Evolutionary conservation across 129 eudicot species (phyloP).

Genomic region (Flaveria robusta): DNA sequence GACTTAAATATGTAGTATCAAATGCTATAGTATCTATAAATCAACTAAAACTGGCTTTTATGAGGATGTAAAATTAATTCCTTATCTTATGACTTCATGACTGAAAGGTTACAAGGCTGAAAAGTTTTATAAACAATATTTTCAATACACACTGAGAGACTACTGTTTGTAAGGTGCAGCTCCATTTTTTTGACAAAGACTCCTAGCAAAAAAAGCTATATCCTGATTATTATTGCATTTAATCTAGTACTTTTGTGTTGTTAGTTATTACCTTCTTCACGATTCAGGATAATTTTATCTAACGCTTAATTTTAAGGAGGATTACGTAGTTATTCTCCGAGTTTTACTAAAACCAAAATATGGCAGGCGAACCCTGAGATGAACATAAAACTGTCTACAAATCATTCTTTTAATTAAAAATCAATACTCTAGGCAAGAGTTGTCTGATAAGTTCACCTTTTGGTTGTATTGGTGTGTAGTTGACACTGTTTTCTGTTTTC

Average conservation of each 20-base stretch:
- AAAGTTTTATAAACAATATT: neutral
- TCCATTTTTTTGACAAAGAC: neutral
- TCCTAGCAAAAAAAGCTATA: neutral
- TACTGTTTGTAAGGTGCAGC: constrained; percentile 1
- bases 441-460: neutral
- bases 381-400: neutral
- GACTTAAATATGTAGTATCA: neutral
- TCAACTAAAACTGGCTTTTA: neutral
- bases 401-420: neutral
- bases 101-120: neutral
- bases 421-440: neutral
- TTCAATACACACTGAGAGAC: neutral
- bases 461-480: neutral
- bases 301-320: neutral
- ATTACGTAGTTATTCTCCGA: neutral
- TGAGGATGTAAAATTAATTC: neutral
- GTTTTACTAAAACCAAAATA: neutral
- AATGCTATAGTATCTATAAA: neutral
- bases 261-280: neutral
- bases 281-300: neutral
- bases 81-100: neutral
- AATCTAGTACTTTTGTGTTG: neutral
- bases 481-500: neutral
- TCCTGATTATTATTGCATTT: neutral
- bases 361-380: neutral